These are phyloP conservation scores for Fusarium illudens DNA, from an alignment of 2,329 filamentous ascomycete species.

Conservation along the genomic window DNA sequence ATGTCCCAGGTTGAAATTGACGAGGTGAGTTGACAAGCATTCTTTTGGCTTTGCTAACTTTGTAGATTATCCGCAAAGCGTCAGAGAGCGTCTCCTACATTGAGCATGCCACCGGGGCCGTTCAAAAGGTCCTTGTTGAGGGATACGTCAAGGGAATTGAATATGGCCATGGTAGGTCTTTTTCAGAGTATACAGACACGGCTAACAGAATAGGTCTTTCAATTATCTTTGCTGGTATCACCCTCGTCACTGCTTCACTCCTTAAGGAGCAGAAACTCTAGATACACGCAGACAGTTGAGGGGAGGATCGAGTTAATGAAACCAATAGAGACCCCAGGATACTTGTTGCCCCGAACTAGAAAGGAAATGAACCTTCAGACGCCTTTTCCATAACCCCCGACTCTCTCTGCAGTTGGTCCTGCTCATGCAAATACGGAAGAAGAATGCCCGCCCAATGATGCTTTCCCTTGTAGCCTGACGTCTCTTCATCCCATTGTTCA, in stretches of 20 bases:
- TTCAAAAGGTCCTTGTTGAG: slow-evolving; percentile 10
- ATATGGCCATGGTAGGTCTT: slow-evolving; percentile 24
- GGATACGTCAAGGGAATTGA: slow-evolving; percentile 32
- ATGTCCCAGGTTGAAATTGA: slow-evolving; percentile 9
- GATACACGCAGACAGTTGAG: too few species aligned
- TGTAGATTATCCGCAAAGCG: slow-evolving; percentile 25
- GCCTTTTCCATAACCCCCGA: slow-evolving; percentile 7
- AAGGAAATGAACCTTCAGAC: slow-evolving; percentile 19
- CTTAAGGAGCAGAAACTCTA: slow-evolving; percentile 7
- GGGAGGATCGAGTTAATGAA: too few species aligned
- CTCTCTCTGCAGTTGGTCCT: slow-evolving; percentile 18
- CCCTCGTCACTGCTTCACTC: background rate
- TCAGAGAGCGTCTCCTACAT: slow-evolving; percentile 31
- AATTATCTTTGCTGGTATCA: background rate
- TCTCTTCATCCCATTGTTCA: slow-evolving; percentile 28
- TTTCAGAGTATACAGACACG: accelerated
- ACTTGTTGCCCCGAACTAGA: too few species aligned
- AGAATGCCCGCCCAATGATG: slow-evolving; percentile 29
- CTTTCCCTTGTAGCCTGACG: slow-evolving; percentile 23
- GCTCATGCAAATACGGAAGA: slow-evolving; percentile 23
- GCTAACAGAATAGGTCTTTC: slow-evolving; percentile 1
- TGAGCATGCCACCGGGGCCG: slow-evolving; percentile 23
- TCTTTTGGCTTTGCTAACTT: background rate
- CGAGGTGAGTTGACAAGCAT: slow-evolving; percentile 7
- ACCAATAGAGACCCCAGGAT: background rate